Evolutionary conservation across 1,284 basidiomycete genomes (phyloP), one percentile per base, ranked within the genome.

Genomic region (Tilletia walkeri): DNA sequence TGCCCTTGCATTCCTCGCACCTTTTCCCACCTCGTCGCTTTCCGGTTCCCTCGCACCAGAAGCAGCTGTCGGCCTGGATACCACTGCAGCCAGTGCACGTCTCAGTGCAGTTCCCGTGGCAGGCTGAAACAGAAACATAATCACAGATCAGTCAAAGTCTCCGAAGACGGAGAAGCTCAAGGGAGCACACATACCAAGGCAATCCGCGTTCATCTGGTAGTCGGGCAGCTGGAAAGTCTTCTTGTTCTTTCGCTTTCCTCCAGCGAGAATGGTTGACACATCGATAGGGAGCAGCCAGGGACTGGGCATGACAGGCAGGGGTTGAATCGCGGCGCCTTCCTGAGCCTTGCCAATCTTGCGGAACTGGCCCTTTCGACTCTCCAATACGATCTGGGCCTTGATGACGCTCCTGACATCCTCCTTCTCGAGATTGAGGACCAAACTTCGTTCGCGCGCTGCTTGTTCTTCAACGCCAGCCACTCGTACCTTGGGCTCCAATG

Each of bases 351-450:
- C 2, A 65, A 67, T 18, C 59, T 63, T 63, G 36, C 59, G 59
- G 59, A 63, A 63, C 16, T 63, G 59, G 2, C 59, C 59, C 34
- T 63, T 63, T 16, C 78, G 70, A 7, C 70, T 75, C 69, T 79
- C 78, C 70, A 79, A 69, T n/a, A 79, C 70, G 16, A 79, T 72
- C 69, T 75, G 76, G 4, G 78, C 76, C 69, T 79, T 79, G 75
- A 79, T 74, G 38, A 79, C 68, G 50, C 76, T 76, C 41, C 75
- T 71, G 16, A 65, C 72, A 54, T 76, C 69, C 68, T 75, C 75
- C 56, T 71, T 73, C 63, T 72, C 69, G 10, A 75, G 70, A 65
- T 70, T 69, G 45, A 76, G 69, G 2, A 49, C 38, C 12, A 79
- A 70, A 3, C 76, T 73, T 16, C 72, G 53, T 41, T 71, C 70